phyloP scores from a whole-genome alignment of 495 filamentous ascomycete genomes.

The Penicillium diatomitis region DNA sequence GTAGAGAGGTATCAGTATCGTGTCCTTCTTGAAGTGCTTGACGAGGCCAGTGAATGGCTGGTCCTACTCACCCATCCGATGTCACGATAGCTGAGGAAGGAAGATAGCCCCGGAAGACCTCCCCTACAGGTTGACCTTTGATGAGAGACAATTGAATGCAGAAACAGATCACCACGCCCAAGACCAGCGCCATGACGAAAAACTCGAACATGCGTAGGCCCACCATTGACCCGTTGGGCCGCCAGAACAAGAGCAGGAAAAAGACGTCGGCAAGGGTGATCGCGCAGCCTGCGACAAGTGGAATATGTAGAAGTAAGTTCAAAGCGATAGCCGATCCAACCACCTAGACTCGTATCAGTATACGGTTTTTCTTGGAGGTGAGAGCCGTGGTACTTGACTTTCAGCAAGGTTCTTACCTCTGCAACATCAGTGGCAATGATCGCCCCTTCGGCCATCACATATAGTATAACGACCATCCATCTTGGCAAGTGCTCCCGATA shows the following conservation, averaged over 20 bases:
- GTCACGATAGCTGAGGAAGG: conserved; percentile 69
- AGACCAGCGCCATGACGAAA: conserved; percentile 68
- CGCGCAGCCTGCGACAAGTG: conserved; percentile 78
- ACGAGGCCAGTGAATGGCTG: not conserved
- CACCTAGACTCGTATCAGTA: conserved; percentile 41
- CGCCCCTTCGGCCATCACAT: conserved; percentile 66
- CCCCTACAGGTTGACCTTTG: conserved; percentile 53
- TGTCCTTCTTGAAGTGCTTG: not conserved
- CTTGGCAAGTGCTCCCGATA: conserved; percentile 65
- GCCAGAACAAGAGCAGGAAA: conserved; percentile 76
- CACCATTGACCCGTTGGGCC: conserved; percentile 62
- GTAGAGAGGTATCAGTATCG: conserved; percentile 6
- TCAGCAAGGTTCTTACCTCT: conserved; percentile 41
- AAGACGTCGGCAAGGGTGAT: conserved; percentile 80
- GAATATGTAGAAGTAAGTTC: conserved; percentile 71
- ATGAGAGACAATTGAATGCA: conserved; percentile 81
- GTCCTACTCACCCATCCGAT: conserved; percentile 44
- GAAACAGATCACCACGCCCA: conserved; percentile 85
- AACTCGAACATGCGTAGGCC: conserved; percentile 70
- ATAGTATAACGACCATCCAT: conserved; percentile 69
- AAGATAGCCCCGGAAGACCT: conserved; percentile 78
- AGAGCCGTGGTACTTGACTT: not conserved
- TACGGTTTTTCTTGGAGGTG: not conserved
- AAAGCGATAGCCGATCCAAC: conserved; percentile 88
- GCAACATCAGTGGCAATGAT: conserved; percentile 89